phyloP scores from a whole-genome alignment of 1,284 basidiomycete genomes.

The Ceratobasidium sp. region DNA sequence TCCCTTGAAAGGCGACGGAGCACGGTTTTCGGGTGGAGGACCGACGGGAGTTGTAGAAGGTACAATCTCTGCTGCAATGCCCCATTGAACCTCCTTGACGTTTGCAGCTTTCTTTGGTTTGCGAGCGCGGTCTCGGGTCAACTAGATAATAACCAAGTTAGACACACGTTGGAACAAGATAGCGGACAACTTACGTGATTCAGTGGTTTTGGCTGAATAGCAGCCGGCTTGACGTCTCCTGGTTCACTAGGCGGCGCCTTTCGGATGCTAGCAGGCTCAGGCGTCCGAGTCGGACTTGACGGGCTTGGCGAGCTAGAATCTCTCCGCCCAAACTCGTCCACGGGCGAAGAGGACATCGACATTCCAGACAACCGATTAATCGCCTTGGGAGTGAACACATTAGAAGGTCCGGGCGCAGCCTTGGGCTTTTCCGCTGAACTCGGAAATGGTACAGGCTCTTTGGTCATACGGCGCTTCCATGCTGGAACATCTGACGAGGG shows the following conservation, averaged over 20 bases:
- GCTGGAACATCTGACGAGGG: conserved; percentile 12
- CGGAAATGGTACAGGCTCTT: conserved; percentile 20
- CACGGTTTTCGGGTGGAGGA: conserved; percentile 22
- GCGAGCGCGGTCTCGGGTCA: conserved; percentile 50
- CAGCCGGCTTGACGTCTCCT: conserved; percentile 10
- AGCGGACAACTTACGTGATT: conserved; percentile 82
- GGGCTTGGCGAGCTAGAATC: conserved; percentile 3
- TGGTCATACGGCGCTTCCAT: conserved; percentile 29
- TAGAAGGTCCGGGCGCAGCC: not conserved
- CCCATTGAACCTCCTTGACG: conserved; percentile 28
- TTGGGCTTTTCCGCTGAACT: not conserved
- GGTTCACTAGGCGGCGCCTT: not conserved
- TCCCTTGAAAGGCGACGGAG: conserved; percentile 34
- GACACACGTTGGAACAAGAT: not conserved
- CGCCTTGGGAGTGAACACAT: conserved; percentile 16
- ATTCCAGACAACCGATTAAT: conserved; percentile 14
- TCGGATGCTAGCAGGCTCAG: conserved; percentile 55
- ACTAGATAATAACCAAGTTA: conserved; percentile 40
- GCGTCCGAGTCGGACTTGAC: conserved; percentile 10
- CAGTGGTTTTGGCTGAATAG: conserved; percentile 61
- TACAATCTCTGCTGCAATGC: not conserved
- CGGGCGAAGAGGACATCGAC: conserved; percentile 1
- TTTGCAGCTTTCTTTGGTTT: conserved; percentile 47
- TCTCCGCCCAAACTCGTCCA: conserved; percentile 38
- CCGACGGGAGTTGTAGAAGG: conserved; percentile 25